phyloP scores from a whole-genome alignment of 331 rosid genomes.

The Quercus tomentella region DNA sequence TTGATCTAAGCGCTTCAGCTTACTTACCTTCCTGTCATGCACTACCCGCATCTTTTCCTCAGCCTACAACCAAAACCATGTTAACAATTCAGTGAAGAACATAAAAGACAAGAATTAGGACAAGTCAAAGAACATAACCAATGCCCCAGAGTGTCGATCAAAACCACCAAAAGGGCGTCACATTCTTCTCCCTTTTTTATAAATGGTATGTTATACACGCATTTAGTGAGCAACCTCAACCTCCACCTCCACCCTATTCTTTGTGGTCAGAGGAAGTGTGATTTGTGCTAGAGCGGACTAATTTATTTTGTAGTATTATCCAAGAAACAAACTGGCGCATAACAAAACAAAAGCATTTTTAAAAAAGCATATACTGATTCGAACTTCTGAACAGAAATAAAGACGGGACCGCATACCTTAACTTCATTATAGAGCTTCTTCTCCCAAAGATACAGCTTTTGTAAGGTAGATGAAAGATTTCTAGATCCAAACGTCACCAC shows the following conservation, averaged over 20 bases:
- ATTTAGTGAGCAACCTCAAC: no score
- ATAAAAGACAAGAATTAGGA: not conserved
- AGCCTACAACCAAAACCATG: conserved; percentile 40
- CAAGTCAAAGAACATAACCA: not conserved
- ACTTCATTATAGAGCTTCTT: conserved; percentile 92
- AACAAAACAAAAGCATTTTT: not conserved
- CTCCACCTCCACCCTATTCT: no score
- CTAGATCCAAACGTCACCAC: conserved; percentile 37
- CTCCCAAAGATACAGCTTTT: conserved; percentile 90
- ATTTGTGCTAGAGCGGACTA: not conserved
- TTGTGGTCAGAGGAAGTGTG: no score
- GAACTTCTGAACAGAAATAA: not conserved
- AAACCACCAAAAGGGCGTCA: not conserved
- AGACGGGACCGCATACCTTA: conserved; percentile 46
- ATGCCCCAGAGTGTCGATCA: not conserved
- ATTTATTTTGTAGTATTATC: not conserved
- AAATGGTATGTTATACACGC: no score
- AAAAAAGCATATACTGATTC: not conserved
- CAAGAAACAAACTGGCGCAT: conserved; percentile 2
- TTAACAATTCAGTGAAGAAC: conserved; percentile 6
- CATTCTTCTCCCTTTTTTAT: no score
- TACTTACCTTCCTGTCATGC: conserved; percentile 76
- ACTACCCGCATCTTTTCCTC: conserved; percentile 93
- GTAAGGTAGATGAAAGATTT: conserved; percentile 80
- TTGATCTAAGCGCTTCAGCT: conserved; percentile 76